These are phyloP conservation scores for Leccinum arenicola DNA, from an alignment of 768 basidiomycete species.

Conservation along the genomic window DNA sequence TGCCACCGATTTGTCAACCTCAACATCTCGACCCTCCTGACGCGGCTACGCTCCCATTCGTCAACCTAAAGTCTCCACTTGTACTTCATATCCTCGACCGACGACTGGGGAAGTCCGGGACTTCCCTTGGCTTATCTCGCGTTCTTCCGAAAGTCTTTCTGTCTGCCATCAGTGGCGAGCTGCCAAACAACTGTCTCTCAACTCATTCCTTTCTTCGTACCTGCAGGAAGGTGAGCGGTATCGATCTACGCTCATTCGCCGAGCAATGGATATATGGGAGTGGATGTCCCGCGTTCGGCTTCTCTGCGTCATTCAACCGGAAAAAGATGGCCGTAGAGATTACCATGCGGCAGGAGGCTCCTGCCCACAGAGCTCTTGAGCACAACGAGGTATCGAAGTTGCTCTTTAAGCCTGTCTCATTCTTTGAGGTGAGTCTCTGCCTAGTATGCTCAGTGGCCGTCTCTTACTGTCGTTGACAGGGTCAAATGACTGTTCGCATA, in stretches of 20 bases:
- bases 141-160: slow-evolving; percentile 94
- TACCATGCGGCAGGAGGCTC: slow-evolving; percentile 85
- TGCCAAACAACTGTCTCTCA: slow-evolving; percentile 79
- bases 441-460: not conserved
- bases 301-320: slow-evolving; percentile 89
- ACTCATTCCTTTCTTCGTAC: slow-evolving; percentile 89
- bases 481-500: slow-evolving; percentile 97
- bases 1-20: slow-evolving; percentile 94
- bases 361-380: slow-evolving; percentile 66
- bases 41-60: slow-evolving; percentile 71
- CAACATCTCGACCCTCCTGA: slow-evolving; percentile 84
- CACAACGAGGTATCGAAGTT: slow-evolving; percentile 66
- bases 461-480: slow-evolving; percentile 42
- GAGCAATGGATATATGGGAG: slow-evolving; percentile 99
- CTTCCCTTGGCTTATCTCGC: slow-evolving; percentile 89
- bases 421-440: slow-evolving; percentile 71
- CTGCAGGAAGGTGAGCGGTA: slow-evolving; percentile 91
- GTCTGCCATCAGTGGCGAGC: slow-evolving; percentile 88
- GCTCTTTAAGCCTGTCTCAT: slow-evolving; percentile 75
- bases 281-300: slow-evolving; percentile 89
- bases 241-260: slow-evolving; percentile 87
- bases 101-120: slow-evolving; percentile 90
- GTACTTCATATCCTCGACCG: slow-evolving; percentile 95
- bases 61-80: slow-evolving; percentile 94
- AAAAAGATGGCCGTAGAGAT: slow-evolving; percentile 99